Percentiles rank a stretch among this genome's conserved stretches.
Evolutionary conservation across 768 basidiomycete genomes (phyloP).

Genomic region (Dioszegia aurantiaca): DNA sequence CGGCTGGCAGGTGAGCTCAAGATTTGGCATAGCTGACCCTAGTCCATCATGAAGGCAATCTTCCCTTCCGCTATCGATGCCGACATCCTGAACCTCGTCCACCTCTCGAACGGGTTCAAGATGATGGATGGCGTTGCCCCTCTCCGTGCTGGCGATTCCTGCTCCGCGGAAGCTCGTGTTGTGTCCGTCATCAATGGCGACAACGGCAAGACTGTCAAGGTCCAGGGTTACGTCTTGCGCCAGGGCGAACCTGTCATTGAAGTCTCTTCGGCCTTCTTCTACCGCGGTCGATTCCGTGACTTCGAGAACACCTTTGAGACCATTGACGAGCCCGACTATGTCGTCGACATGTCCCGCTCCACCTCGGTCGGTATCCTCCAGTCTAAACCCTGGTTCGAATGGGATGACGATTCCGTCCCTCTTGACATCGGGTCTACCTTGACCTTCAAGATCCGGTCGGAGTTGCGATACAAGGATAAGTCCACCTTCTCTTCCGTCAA

Average conservation of each 20-base stretch:
- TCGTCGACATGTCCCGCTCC: slow-evolving; percentile 69
- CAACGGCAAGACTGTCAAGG: slow-evolving; percentile 80
- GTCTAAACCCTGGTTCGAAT: slow-evolving; percentile 97
- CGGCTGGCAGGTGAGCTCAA: slow-evolving; percentile 82
- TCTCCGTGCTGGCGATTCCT: slow-evolving; percentile 79
- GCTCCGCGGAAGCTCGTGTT: slow-evolving; percentile 83
- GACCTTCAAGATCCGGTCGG: slow-evolving; percentile 83
- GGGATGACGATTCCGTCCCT: slow-evolving; percentile 78
- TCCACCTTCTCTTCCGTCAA: slow-evolving; percentile 73
- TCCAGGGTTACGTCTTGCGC: slow-evolving; percentile 64
- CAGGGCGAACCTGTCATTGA: slow-evolving; percentile 79
- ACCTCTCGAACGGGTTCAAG: slow-evolving; percentile 94
- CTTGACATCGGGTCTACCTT: slow-evolving; percentile 76
- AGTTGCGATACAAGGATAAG: slow-evolving; percentile 88
- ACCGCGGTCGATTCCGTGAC: slow-evolving; percentile 90
- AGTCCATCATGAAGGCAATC: slow-evolving; percentile 99
- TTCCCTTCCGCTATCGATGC: slow-evolving; percentile 91
- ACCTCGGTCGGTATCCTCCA: slow-evolving; percentile 83
- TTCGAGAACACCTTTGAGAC: slow-evolving; percentile 95
- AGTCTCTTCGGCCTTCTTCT: slow-evolving; percentile 91
- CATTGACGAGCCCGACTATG: slow-evolving; percentile 81
- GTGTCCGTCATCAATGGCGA: slow-evolving; percentile 84
- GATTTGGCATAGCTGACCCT: slow-evolving; percentile 10
- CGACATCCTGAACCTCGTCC: slow-evolving; percentile 90
- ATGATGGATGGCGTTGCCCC: slow-evolving; percentile 73